phyloP scores from a whole-genome alignment of 257 asterid species.

The Voacanga thouarsii region DNA sequence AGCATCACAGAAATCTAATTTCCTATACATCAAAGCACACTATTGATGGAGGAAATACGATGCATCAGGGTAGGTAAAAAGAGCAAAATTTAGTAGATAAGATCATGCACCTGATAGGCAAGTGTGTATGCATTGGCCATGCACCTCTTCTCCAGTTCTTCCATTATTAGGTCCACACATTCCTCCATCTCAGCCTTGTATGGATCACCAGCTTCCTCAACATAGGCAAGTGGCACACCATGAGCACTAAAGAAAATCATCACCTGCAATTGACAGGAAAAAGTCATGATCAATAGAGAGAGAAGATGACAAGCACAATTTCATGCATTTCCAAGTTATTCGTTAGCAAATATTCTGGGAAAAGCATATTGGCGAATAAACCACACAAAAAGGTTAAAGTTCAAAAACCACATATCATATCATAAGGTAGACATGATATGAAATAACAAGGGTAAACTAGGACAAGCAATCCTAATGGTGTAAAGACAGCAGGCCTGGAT shows the following conservation, averaged over 20 bases:
- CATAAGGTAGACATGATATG: too few relatives aligned
- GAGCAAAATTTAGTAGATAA: neutral
- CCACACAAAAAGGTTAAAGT: neutral
- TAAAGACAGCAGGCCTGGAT: too few relatives aligned
- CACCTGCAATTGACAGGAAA: slow-evolving; percentile 48
- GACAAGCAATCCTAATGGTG: too few relatives aligned
- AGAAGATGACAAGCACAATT: neutral
- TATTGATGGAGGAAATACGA: neutral
- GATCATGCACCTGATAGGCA: slow-evolving; percentile 81
- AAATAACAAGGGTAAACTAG: too few relatives aligned
- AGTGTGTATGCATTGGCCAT: slow-evolving; percentile 69
- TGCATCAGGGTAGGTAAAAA: neutral
- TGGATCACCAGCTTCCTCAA: slow-evolving; percentile 99
- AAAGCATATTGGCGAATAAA: too few relatives aligned
- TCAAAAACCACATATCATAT: too few relatives aligned
- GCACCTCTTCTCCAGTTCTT: slow-evolving; percentile 79
- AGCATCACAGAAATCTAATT: neutral
- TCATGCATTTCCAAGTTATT: too few relatives aligned
- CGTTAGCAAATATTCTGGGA: neutral
- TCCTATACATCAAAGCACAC: neutral
- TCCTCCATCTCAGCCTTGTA: slow-evolving; percentile 99
- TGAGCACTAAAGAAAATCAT: slow-evolving; percentile 99
- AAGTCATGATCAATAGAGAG: neutral
- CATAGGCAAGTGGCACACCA: slow-evolving; percentile 98
- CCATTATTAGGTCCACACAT: slow-evolving; percentile 97